Conservation (phyloP, 768 basidiomycete species). For the Termitomyces sp. region DNA sequence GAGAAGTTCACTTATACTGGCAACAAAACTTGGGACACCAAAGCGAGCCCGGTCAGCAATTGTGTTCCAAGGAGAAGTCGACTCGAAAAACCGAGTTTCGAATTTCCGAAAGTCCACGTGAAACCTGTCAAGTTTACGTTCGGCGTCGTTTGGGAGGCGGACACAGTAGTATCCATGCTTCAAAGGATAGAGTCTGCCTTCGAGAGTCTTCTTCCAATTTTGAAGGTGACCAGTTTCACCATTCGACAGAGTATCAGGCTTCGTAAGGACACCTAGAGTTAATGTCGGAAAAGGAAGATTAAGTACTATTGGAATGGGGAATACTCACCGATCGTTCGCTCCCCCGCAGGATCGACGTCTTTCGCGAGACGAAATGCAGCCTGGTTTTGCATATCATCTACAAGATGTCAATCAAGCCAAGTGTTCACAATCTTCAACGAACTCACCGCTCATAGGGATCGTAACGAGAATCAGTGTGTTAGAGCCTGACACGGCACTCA, state of each 20-base stretch:
- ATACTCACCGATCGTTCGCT: conserved; percentile 54
- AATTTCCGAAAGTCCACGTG: conserved; percentile 28
- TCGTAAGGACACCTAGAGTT: conserved; percentile 57
- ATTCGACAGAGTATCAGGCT: conserved; percentile 49
- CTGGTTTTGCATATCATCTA: conserved; percentile 69
- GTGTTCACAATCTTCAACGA: not conserved
- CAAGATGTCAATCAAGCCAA: not conserved
- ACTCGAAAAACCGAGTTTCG: conserved; percentile 40
- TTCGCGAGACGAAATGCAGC: conserved; percentile 48
- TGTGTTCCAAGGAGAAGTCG: conserved; percentile 45
- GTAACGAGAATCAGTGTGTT: conserved; percentile 62
- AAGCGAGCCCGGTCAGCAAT: conserved; percentile 42
- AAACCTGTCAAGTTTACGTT: conserved; percentile 34
- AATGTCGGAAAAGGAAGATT: not conserved
- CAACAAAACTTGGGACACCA: conserved; percentile 49
- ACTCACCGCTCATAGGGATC: conserved; percentile 57
- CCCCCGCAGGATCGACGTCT: conserved; percentile 44
- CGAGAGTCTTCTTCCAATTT: conserved; percentile 46
- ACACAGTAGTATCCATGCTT: conserved; percentile 62
- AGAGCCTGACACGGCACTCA: conserved; percentile 34
- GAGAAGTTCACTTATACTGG: conserved; percentile 45
- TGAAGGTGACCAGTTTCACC: conserved; percentile 36
- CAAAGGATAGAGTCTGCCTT: conserved; percentile 39
- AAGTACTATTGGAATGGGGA: not conserved
- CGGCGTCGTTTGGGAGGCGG: conserved; percentile 54